Conservation (phyloP, 208 protist genomes). For the Leptomonas seymouri region DNA sequence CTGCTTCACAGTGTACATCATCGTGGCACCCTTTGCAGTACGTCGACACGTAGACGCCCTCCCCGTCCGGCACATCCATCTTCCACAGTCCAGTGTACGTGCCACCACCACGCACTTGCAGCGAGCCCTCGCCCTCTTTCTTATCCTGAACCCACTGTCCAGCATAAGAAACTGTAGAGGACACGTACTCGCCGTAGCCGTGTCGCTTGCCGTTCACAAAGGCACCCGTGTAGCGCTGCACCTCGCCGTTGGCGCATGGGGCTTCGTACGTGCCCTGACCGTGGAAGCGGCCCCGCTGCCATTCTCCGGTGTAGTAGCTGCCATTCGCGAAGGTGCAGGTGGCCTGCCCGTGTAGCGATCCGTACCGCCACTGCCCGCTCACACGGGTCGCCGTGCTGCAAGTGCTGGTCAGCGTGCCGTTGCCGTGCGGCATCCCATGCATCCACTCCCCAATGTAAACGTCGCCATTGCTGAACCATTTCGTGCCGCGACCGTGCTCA, state of each 20-base stretch:
- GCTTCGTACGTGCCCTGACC: constrained; percentile 57
- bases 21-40: constrained; percentile 12
- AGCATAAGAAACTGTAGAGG: constrained; percentile 56
- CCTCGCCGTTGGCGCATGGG: constrained; percentile 17
- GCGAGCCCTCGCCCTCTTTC: constrained; percentile 73
- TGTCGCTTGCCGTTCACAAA: constrained; percentile 69
- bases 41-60: constrained; percentile 38
- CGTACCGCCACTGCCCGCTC: constrained; percentile 82
- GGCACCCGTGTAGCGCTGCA: constrained; percentile 56
- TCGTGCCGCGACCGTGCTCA: constrained; percentile 77
- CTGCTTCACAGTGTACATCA: constrained; percentile 26
- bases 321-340: constrained; percentile 73
- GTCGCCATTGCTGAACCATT: constrained; percentile 82
- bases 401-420: constrained; percentile 66
- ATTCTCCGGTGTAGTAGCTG: constrained; percentile 74
- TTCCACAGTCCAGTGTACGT: constrained; percentile 61
- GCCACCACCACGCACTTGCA: constrained; percentile 36
- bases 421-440: constrained; percentile 70
- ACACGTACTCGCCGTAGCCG: constrained; percentile 68
- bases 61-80: constrained; percentile 58
- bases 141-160: constrained; percentile 75
- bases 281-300: constrained; percentile 63
- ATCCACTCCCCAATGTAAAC: constrained; percentile 78
- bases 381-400: constrained; percentile 45
- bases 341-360: constrained; percentile 58